These are phyloP conservation scores for Eutrema japonicum DNA, from an alignment of 345 rosid species.

Conservation along the genomic window DNA sequence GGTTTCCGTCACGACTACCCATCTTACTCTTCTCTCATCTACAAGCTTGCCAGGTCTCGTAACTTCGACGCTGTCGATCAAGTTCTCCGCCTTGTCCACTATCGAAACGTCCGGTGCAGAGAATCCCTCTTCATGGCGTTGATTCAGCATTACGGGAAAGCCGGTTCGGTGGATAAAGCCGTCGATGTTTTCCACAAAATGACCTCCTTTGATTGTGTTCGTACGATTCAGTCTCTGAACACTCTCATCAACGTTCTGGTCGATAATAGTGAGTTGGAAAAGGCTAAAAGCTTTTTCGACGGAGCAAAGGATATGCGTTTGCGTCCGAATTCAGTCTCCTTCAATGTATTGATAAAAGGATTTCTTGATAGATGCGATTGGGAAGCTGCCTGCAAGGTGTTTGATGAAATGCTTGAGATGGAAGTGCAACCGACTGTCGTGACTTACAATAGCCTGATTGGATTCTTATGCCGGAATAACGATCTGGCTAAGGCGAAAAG, in stretches of 20 bases:
- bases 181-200: conserved; percentile 56
- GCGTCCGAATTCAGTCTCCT: conserved; percentile 68
- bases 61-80: conserved; percentile 63
- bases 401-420: conserved; percentile 83
- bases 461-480: conserved; percentile 54
- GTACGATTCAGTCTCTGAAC: conserved; percentile 68
- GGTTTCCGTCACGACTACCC: conserved; percentile 82
- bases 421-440: conserved; percentile 67
- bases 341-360: conserved; percentile 77
- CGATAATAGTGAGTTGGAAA: conserved; percentile 55
- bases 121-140: conserved; percentile 72
- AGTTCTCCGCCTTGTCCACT: conserved; percentile 51
- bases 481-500: conserved; percentile 55
- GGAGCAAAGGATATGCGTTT: conserved; percentile 55
- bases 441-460: conserved; percentile 66
- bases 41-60: conserved; percentile 72
- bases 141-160: conserved; percentile 76
- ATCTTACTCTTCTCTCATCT: conserved; percentile 75
- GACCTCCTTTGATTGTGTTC: conserved; percentile 61
- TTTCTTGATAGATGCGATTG: conserved; percentile 46
- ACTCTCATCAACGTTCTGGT: conserved; percentile 66
- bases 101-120: conserved; percentile 55
- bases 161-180: conserved; percentile 58
- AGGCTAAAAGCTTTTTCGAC: conserved; percentile 58
- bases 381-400: conserved; percentile 56